These are phyloP conservation scores for Paragyromitra xinjiangensis DNA, from an alignment of 495 filamentous ascomycete species.

Conservation along the genomic window DNA sequence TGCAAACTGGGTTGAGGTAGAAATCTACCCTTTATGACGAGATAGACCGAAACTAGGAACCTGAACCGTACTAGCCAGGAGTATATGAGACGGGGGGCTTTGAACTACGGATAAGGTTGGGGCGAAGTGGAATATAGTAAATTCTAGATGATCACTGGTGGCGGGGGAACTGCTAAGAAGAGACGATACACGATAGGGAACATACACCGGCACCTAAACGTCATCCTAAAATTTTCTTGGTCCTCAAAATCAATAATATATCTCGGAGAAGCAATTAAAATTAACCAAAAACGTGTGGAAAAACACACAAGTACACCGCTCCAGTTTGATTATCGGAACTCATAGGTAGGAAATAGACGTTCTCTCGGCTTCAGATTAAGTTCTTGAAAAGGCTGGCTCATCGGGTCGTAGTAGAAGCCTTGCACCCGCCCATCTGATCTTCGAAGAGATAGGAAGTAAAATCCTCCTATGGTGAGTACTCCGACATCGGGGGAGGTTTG, in stretches of 20 bases:
- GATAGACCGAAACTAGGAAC: too few relatives aligned
- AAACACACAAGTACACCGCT: background rate
- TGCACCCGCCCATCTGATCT: slow-evolving; percentile 71
- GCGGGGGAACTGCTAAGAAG: background rate
- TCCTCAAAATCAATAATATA: background rate
- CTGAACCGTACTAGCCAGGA: background rate
- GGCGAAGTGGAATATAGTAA: slow-evolving; percentile 3
- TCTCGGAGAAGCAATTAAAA: slow-evolving; percentile 1
- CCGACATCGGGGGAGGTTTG: slow-evolving; percentile 57
- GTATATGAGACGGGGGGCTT: background rate
- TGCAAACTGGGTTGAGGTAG: background rate
- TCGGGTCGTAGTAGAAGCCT: slow-evolving; percentile 77
- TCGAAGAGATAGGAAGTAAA: slow-evolving; percentile 75
- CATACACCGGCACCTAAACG: background rate
- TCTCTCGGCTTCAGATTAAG: slow-evolving; percentile 67
- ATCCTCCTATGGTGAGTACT: slow-evolving; percentile 74
- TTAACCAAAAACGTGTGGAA: background rate
- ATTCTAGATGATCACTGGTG: background rate
- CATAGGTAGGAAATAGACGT: slow-evolving; percentile 60
- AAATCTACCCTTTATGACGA: background rate
- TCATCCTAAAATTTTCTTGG: slow-evolving; percentile 1
- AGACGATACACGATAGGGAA: slow-evolving; percentile 2
- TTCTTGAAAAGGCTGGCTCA: slow-evolving; percentile 75
- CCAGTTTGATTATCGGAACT: slow-evolving; percentile 56
- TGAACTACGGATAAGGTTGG: background rate